These are phyloP conservation scores for Euphorbia tirucalli DNA, from an alignment of 345 rosid species.

Conservation along the genomic window DNA sequence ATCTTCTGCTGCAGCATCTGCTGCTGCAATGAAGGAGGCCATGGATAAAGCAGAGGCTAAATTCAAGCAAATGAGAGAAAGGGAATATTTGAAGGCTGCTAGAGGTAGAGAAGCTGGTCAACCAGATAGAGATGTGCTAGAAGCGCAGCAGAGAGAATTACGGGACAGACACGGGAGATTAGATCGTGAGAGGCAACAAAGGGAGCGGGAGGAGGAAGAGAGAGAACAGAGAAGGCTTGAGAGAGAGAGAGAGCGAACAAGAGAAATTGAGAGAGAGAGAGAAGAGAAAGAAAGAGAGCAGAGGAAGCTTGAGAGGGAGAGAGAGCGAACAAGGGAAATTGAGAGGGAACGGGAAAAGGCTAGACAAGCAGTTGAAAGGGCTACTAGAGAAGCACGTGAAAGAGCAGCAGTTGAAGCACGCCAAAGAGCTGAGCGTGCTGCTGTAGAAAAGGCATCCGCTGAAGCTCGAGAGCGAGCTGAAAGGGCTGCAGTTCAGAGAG, in stretches of 20 bases:
- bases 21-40: conserved; percentile 97
- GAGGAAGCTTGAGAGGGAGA: conserved; percentile 61
- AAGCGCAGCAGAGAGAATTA: conserved; percentile 56
- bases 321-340: conserved; percentile 56
- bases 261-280: conserved; percentile 48
- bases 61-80: conserved; percentile 87
- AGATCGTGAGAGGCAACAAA: conserved; percentile 52
- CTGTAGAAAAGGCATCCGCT: conserved; percentile 67
- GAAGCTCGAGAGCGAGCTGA: conserved; percentile 90
- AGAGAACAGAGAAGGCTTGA: conserved; percentile 58
- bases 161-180: conserved; percentile 57
- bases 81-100: conserved; percentile 61
- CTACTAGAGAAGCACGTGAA: conserved; percentile 95
- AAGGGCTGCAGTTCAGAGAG: conserved; percentile 92
- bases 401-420: conserved; percentile 90
- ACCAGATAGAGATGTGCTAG: conserved; percentile 41
- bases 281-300: conserved; percentile 68
- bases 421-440: conserved; percentile 79
- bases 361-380: conserved; percentile 95
- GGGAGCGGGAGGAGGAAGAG: conserved; percentile 54
- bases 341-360: conserved; percentile 70
- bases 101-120: conserved; percentile 65
- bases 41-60: conserved; percentile 98
- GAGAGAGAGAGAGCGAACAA: conserved; percentile 46
- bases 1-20: conserved; percentile 80